Evolutionary conservation across 2,329 filamentous ascomycete species (phyloP).

Genomic region (Arachnopeziza araneosa): DNA sequence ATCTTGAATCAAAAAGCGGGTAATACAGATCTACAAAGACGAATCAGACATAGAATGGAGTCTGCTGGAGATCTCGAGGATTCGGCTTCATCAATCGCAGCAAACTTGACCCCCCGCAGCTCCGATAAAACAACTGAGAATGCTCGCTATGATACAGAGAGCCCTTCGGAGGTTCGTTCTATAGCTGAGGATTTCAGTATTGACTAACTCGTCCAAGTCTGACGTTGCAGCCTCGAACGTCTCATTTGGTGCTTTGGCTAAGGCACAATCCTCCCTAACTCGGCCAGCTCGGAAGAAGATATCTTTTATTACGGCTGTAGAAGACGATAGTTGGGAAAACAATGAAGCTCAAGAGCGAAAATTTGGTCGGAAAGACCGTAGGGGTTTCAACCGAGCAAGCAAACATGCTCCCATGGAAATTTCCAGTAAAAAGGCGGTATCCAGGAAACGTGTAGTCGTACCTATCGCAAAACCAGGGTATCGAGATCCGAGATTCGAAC

Average conservation of each 20-base stretch:
- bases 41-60: constrained; percentile 28
- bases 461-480: constrained; percentile 49
- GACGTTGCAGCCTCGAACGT: constrained; percentile 32
- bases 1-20: constrained; percentile 25
- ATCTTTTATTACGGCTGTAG: constrained; percentile 31
- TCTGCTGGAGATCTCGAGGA: constrained; percentile 25
- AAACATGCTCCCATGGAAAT: constrained; percentile 88
- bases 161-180: background rate
- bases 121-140: background rate
- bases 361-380: constrained; percentile 33
- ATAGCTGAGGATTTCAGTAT: background rate
- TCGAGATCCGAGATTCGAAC: constrained; percentile 87
- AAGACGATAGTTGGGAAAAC: constrained; percentile 29
- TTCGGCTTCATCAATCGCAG: background rate
- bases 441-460: constrained; percentile 71
- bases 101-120: too few relatives aligned
- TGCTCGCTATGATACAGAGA: background rate
- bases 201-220: background rate
- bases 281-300: constrained; percentile 26
- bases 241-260: constrained; percentile 85
- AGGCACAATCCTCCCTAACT: constrained; percentile 68
- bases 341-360: constrained; percentile 39
- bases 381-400: constrained; percentile 50
- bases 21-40: constrained; percentile 22
- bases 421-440: constrained; percentile 77